Percentiles rank a stretch among this genome's conserved stretches.
These are phyloP conservation scores for Apiospora malaysiana DNA, from an alignment of 2,329 filamentous ascomycete genomes.

Conservation along the genomic window DNA sequence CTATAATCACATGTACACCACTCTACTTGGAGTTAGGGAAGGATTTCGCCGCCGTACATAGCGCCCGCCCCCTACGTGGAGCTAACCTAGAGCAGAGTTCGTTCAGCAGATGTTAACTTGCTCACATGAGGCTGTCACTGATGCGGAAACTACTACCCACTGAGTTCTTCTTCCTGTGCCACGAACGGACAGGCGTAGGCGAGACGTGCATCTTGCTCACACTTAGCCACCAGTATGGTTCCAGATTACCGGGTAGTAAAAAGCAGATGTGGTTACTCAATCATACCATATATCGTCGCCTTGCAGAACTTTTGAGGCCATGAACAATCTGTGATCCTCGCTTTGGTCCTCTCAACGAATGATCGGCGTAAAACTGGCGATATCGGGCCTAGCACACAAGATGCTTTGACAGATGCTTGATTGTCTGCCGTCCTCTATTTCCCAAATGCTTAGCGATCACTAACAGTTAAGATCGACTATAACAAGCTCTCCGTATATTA, in stretches of 20 bases:
- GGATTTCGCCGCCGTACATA: not conserved
- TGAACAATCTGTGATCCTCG: not conserved
- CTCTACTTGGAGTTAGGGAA: not conserved
- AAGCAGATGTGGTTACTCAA: not conserved
- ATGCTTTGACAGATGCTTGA: constrained; percentile 10
- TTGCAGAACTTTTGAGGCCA: not conserved
- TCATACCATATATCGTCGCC: not conserved
- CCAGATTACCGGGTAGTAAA: not conserved
- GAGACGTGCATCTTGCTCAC: not conserved
- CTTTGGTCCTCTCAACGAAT: not conserved
- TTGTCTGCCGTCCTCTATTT: not conserved
- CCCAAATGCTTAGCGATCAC: not conserved
- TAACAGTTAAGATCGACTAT: not conserved
- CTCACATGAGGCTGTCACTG: constrained; percentile 5
- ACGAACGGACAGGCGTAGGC: not conserved
- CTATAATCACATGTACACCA: constrained; percentile 2
- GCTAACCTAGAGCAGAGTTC: not conserved
- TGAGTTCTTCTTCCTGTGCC: too few relatives aligned
- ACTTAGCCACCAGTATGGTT: not conserved
- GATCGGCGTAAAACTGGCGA: not conserved
- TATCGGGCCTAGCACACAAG: not conserved
- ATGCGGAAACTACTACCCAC: not conserved
- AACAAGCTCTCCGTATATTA: constrained; percentile 3
- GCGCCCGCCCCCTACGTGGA: not conserved
- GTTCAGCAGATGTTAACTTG: not conserved